phyloP scores from a whole-genome alignment of 371 early-diverging fungal species.

The Aphelidium insulamus region DNA sequence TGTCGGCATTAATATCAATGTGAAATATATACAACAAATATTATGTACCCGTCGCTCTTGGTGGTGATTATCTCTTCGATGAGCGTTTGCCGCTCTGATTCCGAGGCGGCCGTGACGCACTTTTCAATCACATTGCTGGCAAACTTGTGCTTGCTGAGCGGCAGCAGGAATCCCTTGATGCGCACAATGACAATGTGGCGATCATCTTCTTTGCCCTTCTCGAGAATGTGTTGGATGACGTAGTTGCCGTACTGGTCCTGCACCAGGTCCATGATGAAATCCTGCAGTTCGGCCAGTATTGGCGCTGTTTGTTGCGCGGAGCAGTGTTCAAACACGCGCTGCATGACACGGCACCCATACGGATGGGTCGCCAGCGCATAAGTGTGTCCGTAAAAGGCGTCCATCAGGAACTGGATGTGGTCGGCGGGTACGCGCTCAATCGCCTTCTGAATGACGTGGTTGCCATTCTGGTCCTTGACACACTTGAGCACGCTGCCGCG shows the following conservation, averaged over 20 bases:
- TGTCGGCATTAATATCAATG: conserved; percentile 11
- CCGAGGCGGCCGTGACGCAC: conserved; percentile 58
- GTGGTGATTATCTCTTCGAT: conserved; percentile 71
- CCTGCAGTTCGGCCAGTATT: conserved; percentile 79
- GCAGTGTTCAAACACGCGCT: conserved; percentile 98
- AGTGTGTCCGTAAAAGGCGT: conserved; percentile 91
- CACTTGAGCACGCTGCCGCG: conserved; percentile 88
- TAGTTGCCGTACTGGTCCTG: conserved; percentile 99
- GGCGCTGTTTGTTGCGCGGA: conserved; percentile 62
- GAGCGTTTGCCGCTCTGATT: conserved; percentile 42
- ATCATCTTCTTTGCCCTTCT: conserved; percentile 69
- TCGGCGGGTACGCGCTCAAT: conserved; percentile 90
- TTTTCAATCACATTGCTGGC: conserved; percentile 97
- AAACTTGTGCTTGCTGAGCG: conserved; percentile 94
- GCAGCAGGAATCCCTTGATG: conserved; percentile 70
- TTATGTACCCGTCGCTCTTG: conserved; percentile 37
- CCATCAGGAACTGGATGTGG: conserved; percentile 85
- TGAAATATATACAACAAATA: not conserved
- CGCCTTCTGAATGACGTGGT: conserved; percentile 99
- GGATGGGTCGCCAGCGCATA: conserved; percentile 92
- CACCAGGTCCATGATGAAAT: conserved; percentile 67
- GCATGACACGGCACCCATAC: conserved; percentile 99
- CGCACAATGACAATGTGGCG: conserved; percentile 64
- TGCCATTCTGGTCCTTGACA: conserved; percentile 99
- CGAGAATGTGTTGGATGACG: conserved; percentile 97